Evolutionary conservation across 257 asterid species (phyloP).

Genomic region (Linaria vulgaris): DNA sequence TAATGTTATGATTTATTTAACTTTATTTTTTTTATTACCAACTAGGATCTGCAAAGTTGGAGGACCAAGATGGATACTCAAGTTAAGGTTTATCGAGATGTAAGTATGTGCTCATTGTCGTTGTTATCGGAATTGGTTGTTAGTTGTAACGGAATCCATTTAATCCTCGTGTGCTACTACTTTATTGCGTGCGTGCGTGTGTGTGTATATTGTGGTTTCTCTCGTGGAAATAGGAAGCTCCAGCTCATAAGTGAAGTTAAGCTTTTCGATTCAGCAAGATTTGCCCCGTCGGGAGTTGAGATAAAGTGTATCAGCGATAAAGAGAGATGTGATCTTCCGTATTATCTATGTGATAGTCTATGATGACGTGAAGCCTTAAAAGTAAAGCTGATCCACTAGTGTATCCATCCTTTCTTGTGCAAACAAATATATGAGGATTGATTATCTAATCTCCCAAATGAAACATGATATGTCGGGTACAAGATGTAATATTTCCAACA

Average conservation of each 20-base stretch:
- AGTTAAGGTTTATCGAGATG: constrained; percentile 75
- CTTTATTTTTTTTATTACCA: not conserved
- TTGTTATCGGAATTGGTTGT: not conserved
- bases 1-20: not conserved
- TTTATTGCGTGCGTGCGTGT: constrained; percentile 5
- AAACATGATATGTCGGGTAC: too few species aligned
- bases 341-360: too few species aligned
- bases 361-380: too few species aligned
- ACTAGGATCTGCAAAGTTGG: constrained; percentile 88
- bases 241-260: not conserved
- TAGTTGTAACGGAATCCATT: not conserved
- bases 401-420: too few species aligned
- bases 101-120: constrained; percentile 34
- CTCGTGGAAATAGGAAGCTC: not conserved
- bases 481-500: too few species aligned
- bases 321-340: too few species aligned
- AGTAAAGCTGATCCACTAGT: too few species aligned
- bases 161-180: not conserved
- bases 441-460: too few species aligned
- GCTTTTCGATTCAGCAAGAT: constrained; percentile 4
- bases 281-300: not conserved
- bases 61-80: constrained; percentile 80
- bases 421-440: too few species aligned
- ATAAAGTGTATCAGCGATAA: not conserved
- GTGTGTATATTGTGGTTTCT: not conserved